Conservation (phyloP, 2,329 filamentous ascomycete genomes). For the Phyllachora maydis region DNA sequence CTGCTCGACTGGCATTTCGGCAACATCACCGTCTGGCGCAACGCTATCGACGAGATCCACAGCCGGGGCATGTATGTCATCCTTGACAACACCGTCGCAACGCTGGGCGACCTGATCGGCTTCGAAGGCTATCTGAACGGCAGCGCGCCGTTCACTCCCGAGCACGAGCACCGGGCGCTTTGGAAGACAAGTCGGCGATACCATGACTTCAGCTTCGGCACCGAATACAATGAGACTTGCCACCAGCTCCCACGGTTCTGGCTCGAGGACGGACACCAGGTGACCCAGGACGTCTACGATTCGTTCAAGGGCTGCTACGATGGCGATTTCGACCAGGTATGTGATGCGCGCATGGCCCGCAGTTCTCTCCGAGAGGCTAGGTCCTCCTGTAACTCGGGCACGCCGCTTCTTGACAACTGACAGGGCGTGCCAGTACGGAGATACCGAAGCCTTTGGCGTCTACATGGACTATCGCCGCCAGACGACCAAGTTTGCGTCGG, state of each 20-base stretch:
- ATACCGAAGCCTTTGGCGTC: conserved; percentile 39
- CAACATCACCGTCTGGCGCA: conserved; percentile 33
- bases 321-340: conserved; percentile 5
- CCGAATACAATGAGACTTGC: conserved; percentile 28
- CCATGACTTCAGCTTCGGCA: conserved; percentile 31
- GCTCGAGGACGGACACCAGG: conserved; percentile 30
- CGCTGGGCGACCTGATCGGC: conserved; percentile 38
- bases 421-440: conserved; percentile 21
- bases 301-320: conserved; percentile 32
- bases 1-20: conserved; percentile 43
- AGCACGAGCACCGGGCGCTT: conserved; percentile 32
- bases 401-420: too few relatives aligned
- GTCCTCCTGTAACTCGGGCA: too few relatives aligned
- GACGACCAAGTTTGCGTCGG: conserved; percentile 41
- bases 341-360: too few relatives aligned
- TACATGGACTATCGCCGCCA: conserved; percentile 42
- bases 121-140: conserved; percentile 37
- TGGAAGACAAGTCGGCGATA: conserved; percentile 34
- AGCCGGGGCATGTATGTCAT: conserved; percentile 41
- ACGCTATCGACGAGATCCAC: conserved; percentile 38
- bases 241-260: conserved; percentile 39
- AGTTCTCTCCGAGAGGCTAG: too few relatives aligned
- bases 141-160: conserved; percentile 29
- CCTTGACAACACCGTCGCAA: conserved; percentile 44
- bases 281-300: conserved; percentile 20